Base-by-base conservation (phyloP, 768 basidiomycete genomes). In the Leucosporidium creatinivorum region DNA sequence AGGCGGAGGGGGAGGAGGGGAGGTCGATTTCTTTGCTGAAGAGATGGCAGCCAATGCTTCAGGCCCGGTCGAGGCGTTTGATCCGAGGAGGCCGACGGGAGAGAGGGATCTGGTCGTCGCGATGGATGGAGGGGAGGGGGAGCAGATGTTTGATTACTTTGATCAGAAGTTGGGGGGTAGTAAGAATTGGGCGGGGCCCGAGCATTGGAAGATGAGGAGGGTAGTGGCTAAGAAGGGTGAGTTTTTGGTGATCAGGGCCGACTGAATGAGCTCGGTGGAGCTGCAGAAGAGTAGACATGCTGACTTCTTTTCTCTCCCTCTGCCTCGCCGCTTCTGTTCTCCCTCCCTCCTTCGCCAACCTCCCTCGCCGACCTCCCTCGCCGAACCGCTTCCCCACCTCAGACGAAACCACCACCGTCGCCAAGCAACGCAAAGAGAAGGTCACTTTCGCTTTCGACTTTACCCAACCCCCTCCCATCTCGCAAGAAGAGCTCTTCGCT, bases 111-210 rank as follows among this genome's bases (percentile, higher is more conserved):
- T 51, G 33, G 52, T 55, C 23, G 63, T 64, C 28, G 63, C 60
- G 23, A 62, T 67, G 57, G 67, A 44, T 44, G 39, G 39, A 44
- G 85, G 86, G 59, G 85, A 83, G 3, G 84, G 82, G 65, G 75
- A 66, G 2, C 85, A 89, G 65, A 83, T 87, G 78, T 81, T 87
- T 76, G 92, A 93, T 74, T 96, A 94, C 78, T 96, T 98, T 76
- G 93, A 98, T 77, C 84, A 86, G 74, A 85, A 81, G 69, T 21
- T 66, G 19, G 59, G 55, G 9, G 74, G 87, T 73, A 94, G 87
- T 74, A 94, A 90, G 82, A 94, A 94, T 73, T 99, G 96, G 96
- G 96, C 96, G 5, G 96, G 96, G 0, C 93, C 93, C 12, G 91
- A 98, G 78, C 96, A 99, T 76, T 99, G 96, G 94, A 98, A 94